Conservation (phyloP, 768 basidiomycete genomes). For the Mrakia gelida region DNA sequence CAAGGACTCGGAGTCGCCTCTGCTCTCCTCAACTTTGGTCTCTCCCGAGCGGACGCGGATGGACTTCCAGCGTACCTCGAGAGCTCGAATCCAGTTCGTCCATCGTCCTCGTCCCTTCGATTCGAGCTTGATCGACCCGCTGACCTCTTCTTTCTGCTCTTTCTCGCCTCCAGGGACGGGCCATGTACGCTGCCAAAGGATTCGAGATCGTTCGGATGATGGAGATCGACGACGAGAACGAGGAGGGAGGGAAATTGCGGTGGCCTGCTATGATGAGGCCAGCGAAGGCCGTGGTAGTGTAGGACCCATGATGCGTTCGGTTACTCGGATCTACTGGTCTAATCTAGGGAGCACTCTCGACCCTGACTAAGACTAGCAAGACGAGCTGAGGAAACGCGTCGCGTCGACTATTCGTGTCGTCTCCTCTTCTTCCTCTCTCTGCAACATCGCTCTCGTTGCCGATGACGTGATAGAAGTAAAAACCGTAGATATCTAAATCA, state of each 20-base stretch:
- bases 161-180: not conserved
- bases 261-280: not conserved
- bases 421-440: too few relatives aligned
- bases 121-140: not conserved
- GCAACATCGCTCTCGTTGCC: too few relatives aligned
- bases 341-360: too few relatives aligned
- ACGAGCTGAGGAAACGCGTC: too few relatives aligned
- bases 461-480: too few relatives aligned
- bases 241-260: not conserved
- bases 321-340: too few relatives aligned
- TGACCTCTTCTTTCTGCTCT: not conserved
- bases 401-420: too few relatives aligned
- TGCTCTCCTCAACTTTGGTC: not conserved
- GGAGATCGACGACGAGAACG: not conserved
- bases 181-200: not conserved
- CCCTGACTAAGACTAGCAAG: too few relatives aligned
- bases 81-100: not conserved
- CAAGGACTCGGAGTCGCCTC: constrained; percentile 6
- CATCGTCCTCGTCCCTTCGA: not conserved
- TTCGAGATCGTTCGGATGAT: not conserved
- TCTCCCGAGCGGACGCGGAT: not conserved
- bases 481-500: not conserved
- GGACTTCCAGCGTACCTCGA: not conserved
- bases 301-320: not conserved
- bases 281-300: not conserved